Base-by-base conservation (phyloP, 2,329 filamentous ascomycete species). In the Neofusicoccum sp. region DNA sequence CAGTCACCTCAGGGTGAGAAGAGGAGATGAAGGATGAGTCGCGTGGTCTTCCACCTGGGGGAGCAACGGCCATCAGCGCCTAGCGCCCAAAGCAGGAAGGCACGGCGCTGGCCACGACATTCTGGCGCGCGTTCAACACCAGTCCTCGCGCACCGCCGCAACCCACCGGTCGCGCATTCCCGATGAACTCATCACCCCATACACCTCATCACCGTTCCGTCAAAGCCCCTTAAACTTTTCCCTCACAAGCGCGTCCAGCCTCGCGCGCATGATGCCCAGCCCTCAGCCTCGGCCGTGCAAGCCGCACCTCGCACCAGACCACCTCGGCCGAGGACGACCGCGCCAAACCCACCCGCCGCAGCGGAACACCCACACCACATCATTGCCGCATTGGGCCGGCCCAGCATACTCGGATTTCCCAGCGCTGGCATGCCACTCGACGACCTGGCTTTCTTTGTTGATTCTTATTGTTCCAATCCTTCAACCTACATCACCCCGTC, bases 341-440 rank as follows among this genome's bases (percentile, higher is more conserved):
- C 54, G 54, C 39, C 54, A 39, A 41, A 58, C 29, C 14, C 6
- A 43, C 37, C 28, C 36, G 11, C 37, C 37, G 52, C 37, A 11
- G 50, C 37, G 37, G 43, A 45, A 28, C 43, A 41, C 50, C 29
- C 16, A 58, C 54, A 58, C 41, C 54, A 44, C 39, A 58, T 45
- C 54, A 45, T 16, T 58, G 6, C 54, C 54, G 5, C 39, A 34
- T 58, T 11, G 12, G 54, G 54, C 39, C 22, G 22, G 7, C 22
- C 54, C 45, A 29, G 54, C 54, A 58, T 58, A 14, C 29, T 41
- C 50, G 34, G 22, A 22, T 22, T 22, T 22, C 22, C 22, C 22
- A 22, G 22, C 22, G 22, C 22, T 22, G 22, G 22, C 22, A 22
- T 22, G 22, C 22, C 22, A 22, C 22, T 22, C 22, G 22, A 22